Evolutionary conservation across 1,284 basidiomycete species (phyloP).

Genomic region (Blastosporella zonata): DNA sequence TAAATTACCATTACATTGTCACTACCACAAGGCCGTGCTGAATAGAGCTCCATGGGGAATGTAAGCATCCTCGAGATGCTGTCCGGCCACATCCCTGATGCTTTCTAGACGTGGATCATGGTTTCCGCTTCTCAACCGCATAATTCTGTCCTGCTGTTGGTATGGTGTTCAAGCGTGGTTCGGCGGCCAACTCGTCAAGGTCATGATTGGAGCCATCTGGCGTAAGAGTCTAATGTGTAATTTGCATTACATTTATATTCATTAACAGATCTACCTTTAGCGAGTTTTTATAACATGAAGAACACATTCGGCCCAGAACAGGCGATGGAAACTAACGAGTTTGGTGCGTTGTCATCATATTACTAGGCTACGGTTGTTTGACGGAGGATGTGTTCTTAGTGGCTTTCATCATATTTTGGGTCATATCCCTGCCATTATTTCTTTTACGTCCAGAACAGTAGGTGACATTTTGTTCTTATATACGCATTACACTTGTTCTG

Average conservation of each 20-base stretch:
- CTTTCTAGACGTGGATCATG: slow-evolving; percentile 9
- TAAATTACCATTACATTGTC: neutral
- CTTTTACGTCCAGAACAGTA: slow-evolving; percentile 20
- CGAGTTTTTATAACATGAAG: slow-evolving; percentile 31
- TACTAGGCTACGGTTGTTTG: neutral
- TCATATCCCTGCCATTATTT: slow-evolving; percentile 18
- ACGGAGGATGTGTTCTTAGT: slow-evolving; percentile 6
- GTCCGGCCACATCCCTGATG: neutral
- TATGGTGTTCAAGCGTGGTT: slow-evolving; percentile 13
- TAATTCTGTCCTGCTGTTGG: slow-evolving; percentile 14
- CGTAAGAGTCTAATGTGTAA: slow-evolving; percentile 22
- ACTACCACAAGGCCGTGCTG: slow-evolving; percentile 4
- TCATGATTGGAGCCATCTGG: slow-evolving; percentile 33
- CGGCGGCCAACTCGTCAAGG: slow-evolving; percentile 30
- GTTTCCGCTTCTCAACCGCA: slow-evolving; percentile 10
- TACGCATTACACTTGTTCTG: neutral
- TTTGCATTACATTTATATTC: neutral
- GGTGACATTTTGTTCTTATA: neutral
- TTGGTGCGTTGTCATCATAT: slow-evolving; percentile 21
- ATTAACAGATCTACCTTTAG: slow-evolving; percentile 12
- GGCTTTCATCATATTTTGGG: slow-evolving; percentile 19
- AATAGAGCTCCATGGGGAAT: slow-evolving; percentile 12
- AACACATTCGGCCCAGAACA: slow-evolving; percentile 27
- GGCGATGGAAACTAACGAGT: slow-evolving; percentile 32
- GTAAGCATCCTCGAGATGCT: neutral